phyloP scores from a whole-genome alignment of 768 basidiomycete species.

The Rickenella mellea region DNA sequence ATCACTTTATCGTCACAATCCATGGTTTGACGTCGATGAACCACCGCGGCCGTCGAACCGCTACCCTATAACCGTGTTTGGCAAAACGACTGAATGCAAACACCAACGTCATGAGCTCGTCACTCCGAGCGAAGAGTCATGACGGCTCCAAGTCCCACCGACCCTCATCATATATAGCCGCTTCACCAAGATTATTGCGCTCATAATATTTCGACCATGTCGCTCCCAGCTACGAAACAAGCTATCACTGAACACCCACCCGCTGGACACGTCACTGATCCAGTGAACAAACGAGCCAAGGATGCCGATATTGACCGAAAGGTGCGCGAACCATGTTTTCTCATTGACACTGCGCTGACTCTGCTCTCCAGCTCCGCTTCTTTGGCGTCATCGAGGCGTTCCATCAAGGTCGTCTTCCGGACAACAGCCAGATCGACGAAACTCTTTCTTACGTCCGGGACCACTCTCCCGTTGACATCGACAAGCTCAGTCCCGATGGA shows the following conservation, averaged over 20 bases:
- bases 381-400: slow-evolving; percentile 80
- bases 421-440: slow-evolving; percentile 74
- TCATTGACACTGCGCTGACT: not conserved
- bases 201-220: slow-evolving; percentile 32
- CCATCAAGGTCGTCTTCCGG: slow-evolving; percentile 66
- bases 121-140: too few relatives aligned
- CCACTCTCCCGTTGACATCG: slow-evolving; percentile 48
- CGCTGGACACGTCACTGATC: slow-evolving; percentile 53
- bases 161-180: too few relatives aligned
- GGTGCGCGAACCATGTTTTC: slow-evolving; percentile 17
- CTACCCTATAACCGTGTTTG: too few relatives aligned
- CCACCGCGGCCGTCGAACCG: too few relatives aligned
- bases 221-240: slow-evolving; percentile 52
- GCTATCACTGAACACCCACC: slow-evolving; percentile 51
- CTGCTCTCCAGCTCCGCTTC: slow-evolving; percentile 47
- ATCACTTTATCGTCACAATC: too few relatives aligned
- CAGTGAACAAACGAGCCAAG: slow-evolving; percentile 49
- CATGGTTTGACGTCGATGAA: too few relatives aligned
- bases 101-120: too few relatives aligned
- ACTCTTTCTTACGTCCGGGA: slow-evolving; percentile 58
- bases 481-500: slow-evolving; percentile 69
- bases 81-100: too few relatives aligned
- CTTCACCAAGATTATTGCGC: too few relatives aligned
- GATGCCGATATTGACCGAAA: slow-evolving; percentile 79
- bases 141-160: too few relatives aligned